A percentile compares a stretch with the other conserved stretches of the same genome.
phyloP scores from a whole-genome alignment of 768 basidiomycete species.

The Mycena crocata region DNA sequence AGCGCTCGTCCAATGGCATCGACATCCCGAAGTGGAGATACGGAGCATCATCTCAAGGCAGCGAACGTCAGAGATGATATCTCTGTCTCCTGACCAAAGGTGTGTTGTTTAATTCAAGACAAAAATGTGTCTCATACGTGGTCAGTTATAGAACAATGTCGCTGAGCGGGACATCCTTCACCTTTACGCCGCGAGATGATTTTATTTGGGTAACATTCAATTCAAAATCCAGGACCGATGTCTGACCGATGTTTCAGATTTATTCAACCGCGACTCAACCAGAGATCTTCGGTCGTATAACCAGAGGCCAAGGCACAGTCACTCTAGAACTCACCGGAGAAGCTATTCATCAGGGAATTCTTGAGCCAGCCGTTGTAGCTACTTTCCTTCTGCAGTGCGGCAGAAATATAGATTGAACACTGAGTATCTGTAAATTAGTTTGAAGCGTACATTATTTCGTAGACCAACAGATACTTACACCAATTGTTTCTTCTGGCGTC shows the following conservation, averaged over 20 bases:
- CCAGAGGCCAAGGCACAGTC: conserved; percentile 39
- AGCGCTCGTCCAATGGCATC: conserved; percentile 56
- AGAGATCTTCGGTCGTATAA: conserved; percentile 54
- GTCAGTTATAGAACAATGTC: conserved; percentile 24
- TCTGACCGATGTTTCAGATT: not conserved
- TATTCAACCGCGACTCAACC: conserved; percentile 20
- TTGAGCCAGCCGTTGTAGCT: conserved; percentile 57
- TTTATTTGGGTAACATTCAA: conserved; percentile 35
- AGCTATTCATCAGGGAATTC: conserved; percentile 58
- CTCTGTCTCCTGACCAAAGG: conserved; percentile 52
- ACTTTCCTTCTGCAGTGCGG: conserved; percentile 59
- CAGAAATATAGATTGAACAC: conserved; percentile 55
- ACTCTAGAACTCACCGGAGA: conserved; percentile 59
- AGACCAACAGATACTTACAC: no score
- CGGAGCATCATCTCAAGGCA: conserved; percentile 47
- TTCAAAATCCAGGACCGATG: not conserved
- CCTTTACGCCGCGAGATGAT: conserved; percentile 28
- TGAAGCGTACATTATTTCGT: no score
- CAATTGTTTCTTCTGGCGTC: no score
- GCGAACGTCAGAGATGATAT: conserved; percentile 53
- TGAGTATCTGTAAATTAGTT: no score
- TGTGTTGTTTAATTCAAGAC: conserved; percentile 22
- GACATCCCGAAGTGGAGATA: conserved; percentile 48
- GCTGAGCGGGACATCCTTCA: conserved; percentile 10
- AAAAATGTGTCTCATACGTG: not conserved